These are phyloP conservation scores for Penicillium sp. DNA, from an alignment of 2,329 filamentous ascomycete genomes.

Conservation along the genomic window DNA sequence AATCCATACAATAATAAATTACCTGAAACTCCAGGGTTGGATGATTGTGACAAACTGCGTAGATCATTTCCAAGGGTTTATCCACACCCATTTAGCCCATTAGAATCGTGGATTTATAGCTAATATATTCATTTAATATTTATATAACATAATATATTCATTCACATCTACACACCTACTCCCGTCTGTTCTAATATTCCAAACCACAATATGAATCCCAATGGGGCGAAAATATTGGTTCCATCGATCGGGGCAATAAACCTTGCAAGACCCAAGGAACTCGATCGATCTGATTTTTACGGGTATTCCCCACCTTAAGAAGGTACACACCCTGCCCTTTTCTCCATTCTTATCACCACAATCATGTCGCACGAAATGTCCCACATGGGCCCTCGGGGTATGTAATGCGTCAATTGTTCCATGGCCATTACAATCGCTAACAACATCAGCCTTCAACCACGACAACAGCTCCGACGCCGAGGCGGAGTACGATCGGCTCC, in stretches of 20 bases:
- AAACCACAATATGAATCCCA: not conserved
- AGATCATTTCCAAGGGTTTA: not conserved
- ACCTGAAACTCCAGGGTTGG: not conserved
- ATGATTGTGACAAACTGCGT: not conserved
- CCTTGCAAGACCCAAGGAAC: slow-evolving; percentile 13
- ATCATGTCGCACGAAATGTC: slow-evolving; percentile 47
- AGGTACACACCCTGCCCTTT: not conserved
- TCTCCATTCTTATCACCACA: not conserved
- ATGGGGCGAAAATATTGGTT: not conserved
- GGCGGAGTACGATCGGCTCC: slow-evolving; percentile 87
- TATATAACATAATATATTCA: not conserved
- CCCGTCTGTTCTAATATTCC: not conserved
- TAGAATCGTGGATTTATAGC: not conserved
- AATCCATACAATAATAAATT: not conserved
- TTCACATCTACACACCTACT: not conserved
- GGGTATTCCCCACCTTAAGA: slow-evolving; percentile 13
- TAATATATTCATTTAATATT: not conserved
- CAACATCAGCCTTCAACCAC: slow-evolving; percentile 69
- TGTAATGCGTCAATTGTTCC: slow-evolving; percentile 22
- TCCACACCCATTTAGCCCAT: not conserved
- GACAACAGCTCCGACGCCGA: slow-evolving; percentile 67
- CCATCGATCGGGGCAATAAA: not conserved
- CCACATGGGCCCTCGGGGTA: slow-evolving; percentile 41
- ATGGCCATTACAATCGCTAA: not conserved
- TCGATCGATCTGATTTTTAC: slow-evolving; percentile 25